phyloP scores from a whole-genome alignment of 306 rosid genomes.

The Hippophae rhamnoides region DNA sequence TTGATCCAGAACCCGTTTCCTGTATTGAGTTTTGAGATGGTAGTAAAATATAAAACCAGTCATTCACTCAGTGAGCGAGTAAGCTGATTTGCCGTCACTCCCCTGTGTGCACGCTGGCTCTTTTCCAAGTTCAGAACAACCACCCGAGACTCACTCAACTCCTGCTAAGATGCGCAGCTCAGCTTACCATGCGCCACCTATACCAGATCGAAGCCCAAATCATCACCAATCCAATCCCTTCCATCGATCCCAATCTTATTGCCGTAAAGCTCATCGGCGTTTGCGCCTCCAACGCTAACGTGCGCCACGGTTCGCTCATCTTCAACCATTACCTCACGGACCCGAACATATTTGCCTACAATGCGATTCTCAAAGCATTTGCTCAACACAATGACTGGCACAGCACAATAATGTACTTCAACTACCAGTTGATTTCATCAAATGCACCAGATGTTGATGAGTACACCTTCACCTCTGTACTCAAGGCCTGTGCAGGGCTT shows the following conservation, averaged over 20 bases:
- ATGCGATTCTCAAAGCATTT: constrained; percentile 38
- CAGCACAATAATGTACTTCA: constrained; percentile 20
- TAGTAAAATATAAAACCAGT: not conserved
- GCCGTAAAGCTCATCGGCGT: constrained; percentile 37
- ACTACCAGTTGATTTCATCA: constrained; percentile 11
- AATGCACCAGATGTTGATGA: constrained; percentile 31
- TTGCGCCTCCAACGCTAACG: constrained; percentile 17
- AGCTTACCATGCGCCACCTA: constrained; percentile 31
- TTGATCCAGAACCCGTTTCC: too few relatives aligned
- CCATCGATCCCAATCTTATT: constrained; percentile 30
- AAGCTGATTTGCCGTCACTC: not conserved
- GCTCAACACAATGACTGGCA: constrained; percentile 36
- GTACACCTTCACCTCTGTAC: constrained; percentile 36
- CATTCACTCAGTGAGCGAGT: not conserved
- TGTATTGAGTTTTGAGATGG: too few relatives aligned
- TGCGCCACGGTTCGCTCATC: constrained; percentile 20
- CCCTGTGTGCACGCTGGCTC: constrained; percentile 21
- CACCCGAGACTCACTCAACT: constrained; percentile 30
- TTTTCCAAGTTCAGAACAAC: constrained; percentile 17
- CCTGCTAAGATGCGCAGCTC: constrained; percentile 21
- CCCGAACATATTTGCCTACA: constrained; percentile 28
- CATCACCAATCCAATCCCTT: constrained; percentile 21
- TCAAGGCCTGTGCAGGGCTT: constrained; percentile 42
- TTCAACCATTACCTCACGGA: constrained; percentile 20
- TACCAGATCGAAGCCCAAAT: constrained; percentile 33